Base-by-base conservation (phyloP, 1,139 yeast species). In the Pichia sp. region DNA sequence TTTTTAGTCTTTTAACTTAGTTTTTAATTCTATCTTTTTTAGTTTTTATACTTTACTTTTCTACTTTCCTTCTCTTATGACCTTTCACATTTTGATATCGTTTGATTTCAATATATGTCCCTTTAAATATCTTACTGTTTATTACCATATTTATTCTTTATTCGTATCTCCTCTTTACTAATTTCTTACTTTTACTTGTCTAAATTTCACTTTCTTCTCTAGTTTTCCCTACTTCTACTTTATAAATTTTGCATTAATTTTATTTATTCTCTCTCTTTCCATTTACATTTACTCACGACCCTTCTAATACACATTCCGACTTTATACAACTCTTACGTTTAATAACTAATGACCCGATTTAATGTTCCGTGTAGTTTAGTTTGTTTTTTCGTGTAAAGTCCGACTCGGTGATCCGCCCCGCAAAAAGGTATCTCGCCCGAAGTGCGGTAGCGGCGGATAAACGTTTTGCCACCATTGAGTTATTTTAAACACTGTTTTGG, bases 11-110 rank as follows among this genome's bases (percentile, higher is more conserved):
- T 38, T 36, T 19, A 36, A n/a, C 11, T 24, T 15, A 5, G 28
- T 39, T 40, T 36, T 34, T 34, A 24, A 34, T 47, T 40, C 41
- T 39, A 36, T 35, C 43, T 36, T 39, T 39, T 38, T 30, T 30
- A 30, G n/a, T 30, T 41, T 44, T 22, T 44, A 34, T 35, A 49
- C 47, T 42, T 33, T 44, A 48, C 45, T 42, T 38, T 45, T 38
- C 48, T 45, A 28, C 14, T 20, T 36, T 20, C 21, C 38, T 11
- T 12, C 14, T 35, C 27, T 33, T 14, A 33, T 35, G 30, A n/a
- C 27, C 14, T 35, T 35, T 35, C 12, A 27, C 18, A 21, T 17
- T 35, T 35, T 35, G 21, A 20, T 17, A 36, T 22, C 27, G 7
- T 24, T 24, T 24, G 27, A 24, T 10, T 24, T 24, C 9, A 24